These are phyloP conservation scores for Prunus persica DNA, from an alignment of 306 rosid species.

Conservation along the genomic window Prunus_persica_NCBIv2 NC_034012.1:14859501-14860000, in stretches of 20 bases:
- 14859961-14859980: conserved; percentile 24
- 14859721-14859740: conserved; percentile 74
- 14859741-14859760: conserved; percentile 82
- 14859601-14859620: conserved; percentile 76
- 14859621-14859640: conserved; percentile 92
- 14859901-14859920: conserved; percentile 21
- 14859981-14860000: conserved; percentile 11
- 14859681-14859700: conserved; percentile 95
- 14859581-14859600: conserved; percentile 84
- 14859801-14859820: conserved; percentile 57
- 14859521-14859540: conserved; percentile 68
- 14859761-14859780: conserved; percentile 93
- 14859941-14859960: conserved; percentile 36
- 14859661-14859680: conserved; percentile 95
- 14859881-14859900: conserved; percentile 31
- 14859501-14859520: conserved; percentile 72
- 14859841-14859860: conserved; percentile 96
- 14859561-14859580: conserved; percentile 97
- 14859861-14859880: conserved; percentile 90
- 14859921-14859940: conserved; percentile 4
- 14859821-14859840: conserved; percentile 60
- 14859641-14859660: conserved; percentile 95
- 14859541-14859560: conserved; percentile 93
- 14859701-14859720: conserved; percentile 80
- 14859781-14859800: conserved; percentile 74